Conservation (phyloP, 2,329 filamentous ascomycete genomes). For the Cladorrhinum sp. region DNA sequence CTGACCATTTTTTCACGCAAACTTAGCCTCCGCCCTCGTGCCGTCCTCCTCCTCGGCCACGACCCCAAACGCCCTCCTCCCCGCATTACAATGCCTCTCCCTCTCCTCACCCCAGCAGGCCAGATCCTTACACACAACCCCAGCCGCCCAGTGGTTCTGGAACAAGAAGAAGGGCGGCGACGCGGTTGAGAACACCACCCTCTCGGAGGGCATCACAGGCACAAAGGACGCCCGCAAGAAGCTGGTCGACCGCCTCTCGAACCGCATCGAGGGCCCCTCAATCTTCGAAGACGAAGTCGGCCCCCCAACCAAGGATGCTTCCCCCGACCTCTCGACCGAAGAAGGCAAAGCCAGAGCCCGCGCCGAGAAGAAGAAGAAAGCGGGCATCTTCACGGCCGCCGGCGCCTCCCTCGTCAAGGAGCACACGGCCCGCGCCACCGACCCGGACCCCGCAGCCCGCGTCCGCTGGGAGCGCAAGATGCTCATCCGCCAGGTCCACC, state of each 20-base stretch:
- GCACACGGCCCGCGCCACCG: constrained; percentile 61
- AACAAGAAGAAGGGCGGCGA: constrained; percentile 25
- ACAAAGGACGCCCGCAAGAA: constrained; percentile 12
- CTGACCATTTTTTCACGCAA: neutral
- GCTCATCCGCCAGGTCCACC: constrained; percentile 71
- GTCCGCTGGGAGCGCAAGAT: constrained; percentile 79
- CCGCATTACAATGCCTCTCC: constrained; percentile 25
- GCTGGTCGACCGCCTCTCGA: constrained; percentile 15
- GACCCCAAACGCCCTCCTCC: constrained; percentile 19
- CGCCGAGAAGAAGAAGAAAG: neutral
- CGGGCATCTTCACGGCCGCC: constrained; percentile 1
- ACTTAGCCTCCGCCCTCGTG: constrained; percentile 12
- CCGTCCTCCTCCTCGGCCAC: constrained; percentile 17
- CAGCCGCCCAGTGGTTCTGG: constrained; percentile 36
- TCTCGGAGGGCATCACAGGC: constrained; percentile 9
- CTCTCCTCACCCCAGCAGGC: constrained; percentile 15
- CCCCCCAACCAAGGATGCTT: neutral
- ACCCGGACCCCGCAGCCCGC: constrained; percentile 72
- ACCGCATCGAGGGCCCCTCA: constrained; percentile 44
- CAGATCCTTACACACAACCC: constrained; percentile 31
- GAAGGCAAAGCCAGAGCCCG: neutral
- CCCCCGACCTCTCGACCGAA: neutral
- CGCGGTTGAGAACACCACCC: constrained; percentile 10
- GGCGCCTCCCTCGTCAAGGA: constrained; percentile 41
- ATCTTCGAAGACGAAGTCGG: constrained; percentile 48